Conservation (phyloP, 2,329 filamentous ascomycete species). For the Calonectria hawksworthii region DNA sequence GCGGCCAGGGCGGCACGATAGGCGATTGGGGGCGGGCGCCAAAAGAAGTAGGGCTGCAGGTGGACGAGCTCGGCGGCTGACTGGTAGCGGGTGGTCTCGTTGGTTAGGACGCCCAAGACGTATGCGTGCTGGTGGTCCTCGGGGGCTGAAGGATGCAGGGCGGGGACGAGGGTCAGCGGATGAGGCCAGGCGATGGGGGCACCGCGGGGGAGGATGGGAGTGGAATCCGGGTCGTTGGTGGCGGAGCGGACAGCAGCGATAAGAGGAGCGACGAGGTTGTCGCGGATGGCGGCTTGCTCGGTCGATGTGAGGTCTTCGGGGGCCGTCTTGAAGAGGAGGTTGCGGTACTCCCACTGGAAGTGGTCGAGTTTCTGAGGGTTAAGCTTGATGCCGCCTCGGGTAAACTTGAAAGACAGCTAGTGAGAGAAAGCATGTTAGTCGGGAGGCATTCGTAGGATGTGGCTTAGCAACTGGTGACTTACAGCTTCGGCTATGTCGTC, state of each 20-base stretch:
- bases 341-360: slow-evolving; percentile 78
- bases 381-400: slow-evolving; percentile 89
- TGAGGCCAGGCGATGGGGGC: slow-evolving; percentile 42
- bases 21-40: slow-evolving; percentile 49
- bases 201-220: slow-evolving; percentile 36
- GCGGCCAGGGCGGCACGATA: slow-evolving; percentile 47
- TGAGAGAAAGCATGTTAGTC: not conserved
- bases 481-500: slow-evolving; percentile 79
- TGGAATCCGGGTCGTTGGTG: slow-evolving; percentile 31
- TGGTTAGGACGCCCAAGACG: slow-evolving; percentile 35
- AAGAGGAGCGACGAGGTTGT: slow-evolving; percentile 41
- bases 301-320: slow-evolving; percentile 36
- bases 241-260: slow-evolving; percentile 44
- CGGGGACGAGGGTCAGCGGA: slow-evolving; percentile 45
- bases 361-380: slow-evolving; percentile 84
- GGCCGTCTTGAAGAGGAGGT: slow-evolving; percentile 49
- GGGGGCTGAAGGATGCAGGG: slow-evolving; percentile 33
- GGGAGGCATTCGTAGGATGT: not conserved
- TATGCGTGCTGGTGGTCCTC: slow-evolving; percentile 36
- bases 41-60: slow-evolving; percentile 55
- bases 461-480: slow-evolving; percentile 43
- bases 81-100: slow-evolving; percentile 41
- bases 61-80: slow-evolving; percentile 43
- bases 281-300: slow-evolving; percentile 35
- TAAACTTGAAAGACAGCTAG: slow-evolving; percentile 89